Evolutionary conservation across 208 protist genomes (phyloP).

Genomic region (Pavlovales sp.): DNA sequence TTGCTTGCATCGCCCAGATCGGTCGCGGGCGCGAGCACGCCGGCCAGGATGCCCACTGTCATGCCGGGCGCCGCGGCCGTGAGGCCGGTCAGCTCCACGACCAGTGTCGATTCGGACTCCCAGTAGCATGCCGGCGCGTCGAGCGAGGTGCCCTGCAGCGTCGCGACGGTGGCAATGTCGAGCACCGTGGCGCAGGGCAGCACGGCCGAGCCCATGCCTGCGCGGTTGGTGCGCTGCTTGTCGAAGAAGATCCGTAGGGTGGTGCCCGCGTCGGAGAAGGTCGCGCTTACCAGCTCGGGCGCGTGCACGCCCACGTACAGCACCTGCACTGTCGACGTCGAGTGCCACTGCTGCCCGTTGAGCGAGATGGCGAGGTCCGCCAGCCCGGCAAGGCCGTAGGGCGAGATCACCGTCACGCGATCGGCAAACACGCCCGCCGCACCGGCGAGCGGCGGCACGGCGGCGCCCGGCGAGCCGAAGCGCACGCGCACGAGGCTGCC

Average conservation of each 20-base stretch:
- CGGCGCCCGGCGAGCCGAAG: background rate
- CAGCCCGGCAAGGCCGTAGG: background rate
- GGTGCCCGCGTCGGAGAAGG: background rate
- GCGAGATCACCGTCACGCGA: background rate
- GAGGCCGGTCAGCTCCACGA: background rate
- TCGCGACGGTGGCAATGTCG: background rate
- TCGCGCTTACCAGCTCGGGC: background rate
- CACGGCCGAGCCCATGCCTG: background rate
- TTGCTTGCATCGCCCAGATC: no score
- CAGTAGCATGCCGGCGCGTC: background rate
- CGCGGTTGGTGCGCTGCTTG: slow-evolving; percentile 22
- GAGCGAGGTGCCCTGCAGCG: background rate
- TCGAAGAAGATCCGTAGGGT: background rate
- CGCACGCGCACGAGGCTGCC: background rate
- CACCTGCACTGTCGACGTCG: background rate
- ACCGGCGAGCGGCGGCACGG: background rate
- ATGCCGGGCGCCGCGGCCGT: background rate
- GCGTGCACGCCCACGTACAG: background rate
- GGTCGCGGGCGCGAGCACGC: no score
- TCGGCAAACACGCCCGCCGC: no score
- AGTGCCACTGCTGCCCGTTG: no score
- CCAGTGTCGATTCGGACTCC: background rate
- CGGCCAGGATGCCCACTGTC: background rate
- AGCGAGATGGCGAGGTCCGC: background rate
- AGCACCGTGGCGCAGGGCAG: background rate